Evolutionary conservation across 768 basidiomycete species (phyloP), one percentile per base, ranked within the genome.

Genomic region (Daedaleopsis sinensis): DNA sequence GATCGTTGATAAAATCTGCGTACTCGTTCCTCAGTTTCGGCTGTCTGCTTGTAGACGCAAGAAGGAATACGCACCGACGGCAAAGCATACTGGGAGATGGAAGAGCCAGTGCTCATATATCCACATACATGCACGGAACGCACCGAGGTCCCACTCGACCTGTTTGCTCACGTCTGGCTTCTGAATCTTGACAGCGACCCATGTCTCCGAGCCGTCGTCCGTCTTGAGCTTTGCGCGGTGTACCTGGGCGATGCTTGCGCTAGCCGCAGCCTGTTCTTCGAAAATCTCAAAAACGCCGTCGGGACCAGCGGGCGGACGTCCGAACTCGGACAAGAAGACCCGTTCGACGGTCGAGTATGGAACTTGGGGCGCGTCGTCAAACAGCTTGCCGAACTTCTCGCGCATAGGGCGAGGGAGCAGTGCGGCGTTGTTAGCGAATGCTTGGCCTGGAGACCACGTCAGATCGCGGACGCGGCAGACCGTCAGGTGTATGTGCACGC

Each of bases 161-260:
- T 97, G 95, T 66, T 84, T 91, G 53, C 81, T 82, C 7, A 98
- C 92, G 37, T 87, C 90, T 2, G 93, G 94, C 68, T 96, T 96
- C 77, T 97, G 94, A 21, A 93, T 80, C 77, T 98, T 98, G 62
- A 98, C 95, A 0, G 95, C 96, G 1, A 98, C 94, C 84, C 89
- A 89, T 38, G 82, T 77, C 36, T 73, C 76, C 21, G 59, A 52
- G 52, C 73, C 70, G 54, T 72, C 72, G 46, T 65, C 52, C 21
- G 70, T 72, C 65, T 77, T 80, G 44, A 88, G 70, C n/a, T 73
- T 78, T 5, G 96, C 96, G 48, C 82, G 81, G 70, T 97, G 95
- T 0, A 97, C 96, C 71, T 97, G 96, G 0, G 95, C 95, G 59
- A 98, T 89, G 66, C 91, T 92, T 1, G 96, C 96, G 62, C 90